Evolutionary conservation across 192 early-diverging fungal genomes (phyloP).

Genomic region (Linnemannia hyalina): DNA sequence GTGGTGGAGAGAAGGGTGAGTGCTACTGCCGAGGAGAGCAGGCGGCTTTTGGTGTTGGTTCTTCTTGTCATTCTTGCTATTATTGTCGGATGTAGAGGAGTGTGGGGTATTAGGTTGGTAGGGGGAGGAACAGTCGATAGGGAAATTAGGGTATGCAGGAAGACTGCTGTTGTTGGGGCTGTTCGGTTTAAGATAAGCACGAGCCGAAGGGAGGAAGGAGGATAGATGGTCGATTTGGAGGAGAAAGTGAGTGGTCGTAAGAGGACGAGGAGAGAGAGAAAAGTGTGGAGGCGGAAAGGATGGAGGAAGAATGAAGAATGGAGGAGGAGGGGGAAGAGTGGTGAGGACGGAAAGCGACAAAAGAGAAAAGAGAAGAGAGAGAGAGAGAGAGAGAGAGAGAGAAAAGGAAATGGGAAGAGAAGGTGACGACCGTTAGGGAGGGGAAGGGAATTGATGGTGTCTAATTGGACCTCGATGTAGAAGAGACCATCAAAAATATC

Average conservation of each 20-base stretch:
- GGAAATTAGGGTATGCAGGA: constrained; percentile 9
- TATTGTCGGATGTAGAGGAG: not conserved
- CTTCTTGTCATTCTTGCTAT: constrained; percentile 9
- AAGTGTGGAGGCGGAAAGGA: not conserved
- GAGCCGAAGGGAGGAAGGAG: constrained; percentile 5
- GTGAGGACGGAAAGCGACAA: not conserved
- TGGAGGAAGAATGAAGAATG: not conserved
- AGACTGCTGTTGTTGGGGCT: constrained; percentile 2
- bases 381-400: not conserved
- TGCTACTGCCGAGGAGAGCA: constrained; percentile 8
- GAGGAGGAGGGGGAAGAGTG: not conserved
- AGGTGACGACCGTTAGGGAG: no score
- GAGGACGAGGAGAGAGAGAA: not conserved
- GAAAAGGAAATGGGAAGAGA: not conserved
- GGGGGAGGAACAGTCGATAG: not conserved
- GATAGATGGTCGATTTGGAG: constrained; percentile 12
- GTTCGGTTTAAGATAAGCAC: not conserved
- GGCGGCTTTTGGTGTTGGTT: constrained; percentile 9
- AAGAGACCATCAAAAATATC: not conserved
- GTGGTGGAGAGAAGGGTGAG: constrained; percentile 7
- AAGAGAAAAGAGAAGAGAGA: not conserved
- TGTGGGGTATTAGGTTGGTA: not conserved
- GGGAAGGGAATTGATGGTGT: no score
- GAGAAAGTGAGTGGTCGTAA: not conserved
- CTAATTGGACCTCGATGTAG: not conserved